Evolutionary conservation across 2,329 filamentous ascomycete genomes (phyloP).

Genomic region (Botrytis byssoidea): DNA sequence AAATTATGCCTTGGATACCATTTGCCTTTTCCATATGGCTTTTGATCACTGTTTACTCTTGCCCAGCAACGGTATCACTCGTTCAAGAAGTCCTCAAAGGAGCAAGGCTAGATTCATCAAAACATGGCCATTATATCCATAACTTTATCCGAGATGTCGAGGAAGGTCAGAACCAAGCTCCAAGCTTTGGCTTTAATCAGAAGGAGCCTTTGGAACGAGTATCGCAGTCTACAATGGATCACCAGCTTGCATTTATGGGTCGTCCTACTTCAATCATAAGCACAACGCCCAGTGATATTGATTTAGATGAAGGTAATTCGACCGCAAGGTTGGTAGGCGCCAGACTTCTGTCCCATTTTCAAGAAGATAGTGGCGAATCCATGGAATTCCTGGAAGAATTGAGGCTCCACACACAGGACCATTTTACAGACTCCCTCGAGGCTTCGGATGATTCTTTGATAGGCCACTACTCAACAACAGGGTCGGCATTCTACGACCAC

Average conservation of each 20-base stretch:
- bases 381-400: background rate
- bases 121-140: background rate
- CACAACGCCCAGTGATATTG: constrained; percentile 1
- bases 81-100: background rate
- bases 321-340: background rate
- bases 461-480: background rate
- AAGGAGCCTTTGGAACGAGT: background rate
- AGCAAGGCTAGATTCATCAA: background rate
- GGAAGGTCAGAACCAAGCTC: background rate
- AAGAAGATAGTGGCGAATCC: background rate
- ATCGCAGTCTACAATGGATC: background rate
- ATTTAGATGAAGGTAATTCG: constrained; percentile 10
- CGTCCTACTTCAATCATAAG: constrained; percentile 3
- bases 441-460: background rate
- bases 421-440: background rate
- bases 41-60: constrained; percentile 24
- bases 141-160: background rate
- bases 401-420: background rate
- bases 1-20: constrained; percentile 25
- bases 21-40: constrained; percentile 22
- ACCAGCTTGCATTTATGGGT: constrained; percentile 7
- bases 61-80: constrained; percentile 16
- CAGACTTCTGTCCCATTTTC: background rate
- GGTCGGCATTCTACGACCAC: background rate
- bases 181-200: background rate